phyloP scores from a whole-genome alignment of 768 basidiomycete genomes.

The Leccinum rimulosum region DNA sequence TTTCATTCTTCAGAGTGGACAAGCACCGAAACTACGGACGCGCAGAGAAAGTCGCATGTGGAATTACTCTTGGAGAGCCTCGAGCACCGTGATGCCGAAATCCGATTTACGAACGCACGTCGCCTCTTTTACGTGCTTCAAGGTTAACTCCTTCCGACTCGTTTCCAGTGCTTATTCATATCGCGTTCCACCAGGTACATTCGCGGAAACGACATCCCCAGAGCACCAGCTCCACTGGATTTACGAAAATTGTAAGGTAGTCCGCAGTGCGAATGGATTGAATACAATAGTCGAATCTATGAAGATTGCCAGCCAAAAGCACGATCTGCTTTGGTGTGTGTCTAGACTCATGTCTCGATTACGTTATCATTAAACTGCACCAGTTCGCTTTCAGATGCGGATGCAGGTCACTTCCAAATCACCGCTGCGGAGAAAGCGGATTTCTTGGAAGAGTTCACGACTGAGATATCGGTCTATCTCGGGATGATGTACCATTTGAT shows the following conservation, averaged over 20 bases:
- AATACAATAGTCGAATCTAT: constrained; percentile 81
- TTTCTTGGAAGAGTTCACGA: constrained; percentile 85
- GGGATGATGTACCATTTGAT: constrained; percentile 95
- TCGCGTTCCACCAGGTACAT: constrained; percentile 58
- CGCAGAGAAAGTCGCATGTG: constrained; percentile 68
- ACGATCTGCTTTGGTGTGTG: constrained; percentile 74
- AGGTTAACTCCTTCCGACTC: constrained; percentile 47
- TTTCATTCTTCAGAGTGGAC: constrained; percentile 68
- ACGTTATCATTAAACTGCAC: constrained; percentile 7
- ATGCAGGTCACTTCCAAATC: constrained; percentile 69
- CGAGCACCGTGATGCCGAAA: constrained; percentile 81
- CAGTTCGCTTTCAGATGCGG: constrained; percentile 75
- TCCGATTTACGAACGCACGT: constrained; percentile 83
- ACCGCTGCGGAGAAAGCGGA: constrained; percentile 69
- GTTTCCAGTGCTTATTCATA: constrained; percentile 8
- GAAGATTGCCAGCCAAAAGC: constrained; percentile 85
- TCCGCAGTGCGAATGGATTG: constrained; percentile 81
- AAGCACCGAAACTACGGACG: constrained; percentile 47
- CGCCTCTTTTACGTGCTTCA: constrained; percentile 89
- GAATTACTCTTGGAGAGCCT: constrained; percentile 82
- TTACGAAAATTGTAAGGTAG: constrained; percentile 87
- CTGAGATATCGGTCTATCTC: constrained; percentile 89
- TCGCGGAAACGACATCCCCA: constrained; percentile 86
- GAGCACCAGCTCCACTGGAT: constrained; percentile 97
- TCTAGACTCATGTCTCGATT: not conserved